Percentiles rank a stretch among this genome's conserved stretches.
Evolutionary conservation across 192 early-diverging fungal genomes (phyloP).

Genomic region (Radiomyces spectabilis): DNA sequence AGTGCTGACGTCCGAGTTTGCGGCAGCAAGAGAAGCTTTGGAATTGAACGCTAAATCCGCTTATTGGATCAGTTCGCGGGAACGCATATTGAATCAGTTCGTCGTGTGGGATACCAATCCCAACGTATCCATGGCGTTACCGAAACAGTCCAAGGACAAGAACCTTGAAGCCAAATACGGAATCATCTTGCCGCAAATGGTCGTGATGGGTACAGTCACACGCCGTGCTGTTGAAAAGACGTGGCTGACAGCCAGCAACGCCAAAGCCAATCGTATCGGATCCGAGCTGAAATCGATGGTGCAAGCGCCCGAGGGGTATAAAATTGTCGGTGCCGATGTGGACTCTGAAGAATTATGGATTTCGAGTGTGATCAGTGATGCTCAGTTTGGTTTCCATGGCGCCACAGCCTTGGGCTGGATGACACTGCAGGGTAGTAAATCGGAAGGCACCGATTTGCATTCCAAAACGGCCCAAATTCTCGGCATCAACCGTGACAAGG

Average conservation of each 20-base stretch:
- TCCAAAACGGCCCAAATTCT: slow-evolving; percentile 85
- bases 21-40: slow-evolving; percentile 70
- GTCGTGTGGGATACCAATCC: slow-evolving; percentile 63
- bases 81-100: slow-evolving; percentile 78
- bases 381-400: slow-evolving; percentile 89
- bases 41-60: slow-evolving; percentile 69
- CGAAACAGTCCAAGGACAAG: slow-evolving; percentile 5
- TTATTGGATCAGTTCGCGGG: slow-evolving; percentile 87
- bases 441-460: slow-evolving; percentile 84
- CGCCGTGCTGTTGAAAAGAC: slow-evolving; percentile 86
- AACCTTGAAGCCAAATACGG: slow-evolving; percentile 33
- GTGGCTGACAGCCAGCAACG: slow-evolving; percentile 96
- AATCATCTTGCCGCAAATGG: slow-evolving; percentile 84
- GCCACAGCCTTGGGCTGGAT: slow-evolving; percentile 94
- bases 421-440: slow-evolving; percentile 93
- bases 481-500: slow-evolving; percentile 78
- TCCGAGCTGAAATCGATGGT: slow-evolving; percentile 91
- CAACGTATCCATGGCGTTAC: slow-evolving; percentile 35
- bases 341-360: slow-evolving; percentile 98
- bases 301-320: slow-evolving; percentile 73
- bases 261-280: slow-evolving; percentile 81
- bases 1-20: slow-evolving; percentile 63
- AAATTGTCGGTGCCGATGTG: slow-evolving; percentile 93
- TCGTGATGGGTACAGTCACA: slow-evolving; percentile 96
- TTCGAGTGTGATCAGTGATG: slow-evolving; percentile 85